These are phyloP conservation scores for Trichoderma endophyticum DNA, from an alignment of 2,329 filamentous ascomycete species.

Conservation along the genomic window DNA sequence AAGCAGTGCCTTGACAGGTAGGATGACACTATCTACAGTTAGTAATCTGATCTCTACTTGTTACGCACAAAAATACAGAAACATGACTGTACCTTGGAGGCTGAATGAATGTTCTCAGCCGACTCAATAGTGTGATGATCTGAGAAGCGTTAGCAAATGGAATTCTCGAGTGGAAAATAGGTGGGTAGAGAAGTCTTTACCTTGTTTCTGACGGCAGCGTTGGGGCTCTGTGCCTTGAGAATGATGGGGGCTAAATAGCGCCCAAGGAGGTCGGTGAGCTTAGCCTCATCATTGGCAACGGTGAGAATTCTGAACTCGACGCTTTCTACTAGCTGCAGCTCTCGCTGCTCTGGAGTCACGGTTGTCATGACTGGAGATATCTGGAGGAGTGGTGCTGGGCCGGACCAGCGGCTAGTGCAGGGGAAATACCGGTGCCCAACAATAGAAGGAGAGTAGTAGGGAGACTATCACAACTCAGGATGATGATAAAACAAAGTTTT, in stretches of 20 bases:
- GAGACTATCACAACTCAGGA: not conserved
- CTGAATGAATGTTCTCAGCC: conserved; percentile 54
- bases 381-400: not conserved
- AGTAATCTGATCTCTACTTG: not conserved
- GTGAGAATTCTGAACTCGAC: conserved; percentile 78
- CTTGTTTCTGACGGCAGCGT: conserved; percentile 76
- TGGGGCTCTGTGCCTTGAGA: conserved; percentile 79
- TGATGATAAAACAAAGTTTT: not conserved
- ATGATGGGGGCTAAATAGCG: conserved; percentile 78
- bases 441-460: not conserved
- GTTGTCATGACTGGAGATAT: conserved; percentile 33
- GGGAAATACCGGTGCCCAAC: not conserved
- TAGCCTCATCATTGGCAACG: conserved; percentile 77
- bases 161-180: not conserved
- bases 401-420: not conserved
- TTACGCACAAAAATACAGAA: not conserved
- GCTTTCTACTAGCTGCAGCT: conserved; percentile 78
- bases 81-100: conserved; percentile 42
- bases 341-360: conserved; percentile 58
- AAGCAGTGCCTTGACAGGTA: conserved; percentile 80
- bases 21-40: conserved; percentile 54
- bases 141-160: conserved; percentile 25
- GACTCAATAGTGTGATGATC: conserved; percentile 50
- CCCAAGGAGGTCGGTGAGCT: conserved; percentile 73
- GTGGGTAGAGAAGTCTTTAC: conserved; percentile 34